Evolutionary conservation across 164 flowering plant genomes (phyloP).

Genomic region (Litsea cubeba): DNA sequence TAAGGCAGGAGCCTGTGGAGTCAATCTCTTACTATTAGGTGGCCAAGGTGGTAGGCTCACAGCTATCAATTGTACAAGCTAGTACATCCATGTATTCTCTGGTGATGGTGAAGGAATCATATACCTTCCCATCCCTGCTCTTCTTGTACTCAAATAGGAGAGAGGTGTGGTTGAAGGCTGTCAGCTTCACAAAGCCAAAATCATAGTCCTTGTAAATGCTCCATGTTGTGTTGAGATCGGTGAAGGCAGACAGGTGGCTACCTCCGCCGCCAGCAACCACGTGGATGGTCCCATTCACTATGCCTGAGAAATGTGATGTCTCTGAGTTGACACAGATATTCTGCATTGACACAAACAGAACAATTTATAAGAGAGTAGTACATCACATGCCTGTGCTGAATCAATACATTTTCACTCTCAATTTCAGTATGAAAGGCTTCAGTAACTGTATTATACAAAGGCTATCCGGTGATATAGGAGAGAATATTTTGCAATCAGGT

Average conservation of each 20-base stretch:
- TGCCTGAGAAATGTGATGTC: slow-evolving; percentile 53
- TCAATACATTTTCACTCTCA: background rate
- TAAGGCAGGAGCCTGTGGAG: background rate
- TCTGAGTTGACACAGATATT: slow-evolving; percentile 55
- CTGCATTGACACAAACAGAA: slow-evolving; percentile 26
- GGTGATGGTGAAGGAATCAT: slow-evolving; percentile 79
- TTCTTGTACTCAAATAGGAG: slow-evolving; percentile 46
- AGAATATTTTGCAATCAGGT: background rate
- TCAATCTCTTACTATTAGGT: background rate
- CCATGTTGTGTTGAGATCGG: slow-evolving; percentile 44
- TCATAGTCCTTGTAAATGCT: slow-evolving; percentile 62
- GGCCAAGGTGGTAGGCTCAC: slow-evolving; percentile 34
- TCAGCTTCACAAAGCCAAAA: slow-evolving; percentile 78
- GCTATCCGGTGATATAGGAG: background rate
- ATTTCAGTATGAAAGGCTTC: background rate
- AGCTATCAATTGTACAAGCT: slow-evolving; percentile 64
- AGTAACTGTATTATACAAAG: background rate
- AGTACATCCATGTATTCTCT: slow-evolving; percentile 75
- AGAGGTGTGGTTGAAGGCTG: slow-evolving; percentile 42
- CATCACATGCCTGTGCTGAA: background rate
- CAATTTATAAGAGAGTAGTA: background rate
- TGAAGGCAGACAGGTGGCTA: slow-evolving; percentile 49
- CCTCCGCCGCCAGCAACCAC: slow-evolving; percentile 88
- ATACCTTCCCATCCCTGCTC: slow-evolving; percentile 72
- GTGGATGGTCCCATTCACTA: slow-evolving; percentile 68